These are phyloP conservation scores for Aphanomyces euteiches DNA, from an alignment of 352 stramenopile species.

Conservation along the genomic window DNA sequence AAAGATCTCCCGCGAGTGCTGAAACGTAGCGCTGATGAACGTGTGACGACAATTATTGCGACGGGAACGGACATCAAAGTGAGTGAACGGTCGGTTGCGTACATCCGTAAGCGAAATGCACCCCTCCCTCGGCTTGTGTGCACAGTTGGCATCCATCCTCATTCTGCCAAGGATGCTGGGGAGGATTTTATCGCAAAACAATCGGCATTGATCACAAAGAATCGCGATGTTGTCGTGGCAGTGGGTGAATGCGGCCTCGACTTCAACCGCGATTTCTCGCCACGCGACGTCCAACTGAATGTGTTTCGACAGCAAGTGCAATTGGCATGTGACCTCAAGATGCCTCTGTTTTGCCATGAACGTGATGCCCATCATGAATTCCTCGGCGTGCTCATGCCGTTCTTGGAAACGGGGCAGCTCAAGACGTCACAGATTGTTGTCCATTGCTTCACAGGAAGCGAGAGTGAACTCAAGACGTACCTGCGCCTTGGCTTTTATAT, in stretches of 20 bases:
- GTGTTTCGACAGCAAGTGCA: slow-evolving; percentile 88
- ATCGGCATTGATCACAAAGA: slow-evolving; percentile 40
- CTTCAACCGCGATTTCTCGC: slow-evolving; percentile 94
- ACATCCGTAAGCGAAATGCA: slow-evolving; percentile 34
- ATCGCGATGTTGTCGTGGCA: slow-evolving; percentile 71
- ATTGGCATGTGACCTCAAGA: slow-evolving; percentile 64
- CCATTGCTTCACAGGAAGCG: slow-evolving; percentile 68
- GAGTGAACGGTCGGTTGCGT: slow-evolving; percentile 42
- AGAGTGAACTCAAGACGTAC: slow-evolving; percentile 52
- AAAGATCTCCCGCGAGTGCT: slow-evolving; percentile 88
- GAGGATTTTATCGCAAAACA: slow-evolving; percentile 40
- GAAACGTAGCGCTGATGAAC: slow-evolving; percentile 58
- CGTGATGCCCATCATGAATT: slow-evolving; percentile 58
- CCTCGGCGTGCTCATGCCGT: slow-evolving; percentile 48
- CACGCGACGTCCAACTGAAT: slow-evolving; percentile 81
- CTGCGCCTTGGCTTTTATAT: slow-evolving; percentile 66
- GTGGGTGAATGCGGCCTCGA: slow-evolving; percentile 95
- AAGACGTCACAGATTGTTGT: slow-evolving; percentile 49
- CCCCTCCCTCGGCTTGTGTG: slow-evolving; percentile 52
- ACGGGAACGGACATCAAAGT: slow-evolving; percentile 66
- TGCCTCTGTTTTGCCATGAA: slow-evolving; percentile 94
- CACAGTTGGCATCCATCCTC: slow-evolving; percentile 94
- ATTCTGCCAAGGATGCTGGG: slow-evolving; percentile 84
- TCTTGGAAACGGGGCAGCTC: slow-evolving; percentile 41
- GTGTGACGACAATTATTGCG: slow-evolving; percentile 78